These are phyloP conservation scores for Marasmius oreades DNA, from an alignment of 1,284 basidiomycete species.

Conservation along the genomic window DNA sequence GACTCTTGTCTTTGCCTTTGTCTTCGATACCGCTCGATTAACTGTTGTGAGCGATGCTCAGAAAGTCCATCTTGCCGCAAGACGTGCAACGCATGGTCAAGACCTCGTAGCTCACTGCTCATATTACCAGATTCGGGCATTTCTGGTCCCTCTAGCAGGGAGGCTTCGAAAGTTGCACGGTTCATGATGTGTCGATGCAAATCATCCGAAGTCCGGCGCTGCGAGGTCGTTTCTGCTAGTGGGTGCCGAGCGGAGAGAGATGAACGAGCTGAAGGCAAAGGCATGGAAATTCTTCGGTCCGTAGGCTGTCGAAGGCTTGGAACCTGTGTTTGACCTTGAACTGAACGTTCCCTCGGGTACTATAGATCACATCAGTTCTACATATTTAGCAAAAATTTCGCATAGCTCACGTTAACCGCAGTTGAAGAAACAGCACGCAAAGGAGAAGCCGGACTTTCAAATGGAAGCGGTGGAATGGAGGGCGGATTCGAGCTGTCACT, in stretches of 20 bases:
- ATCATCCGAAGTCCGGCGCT: slow-evolving; percentile 4
- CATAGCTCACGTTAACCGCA: neutral
- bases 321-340: neutral
- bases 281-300: slow-evolving; percentile 1
- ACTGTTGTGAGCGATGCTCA: slow-evolving; percentile 17
- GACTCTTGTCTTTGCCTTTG: slow-evolving; percentile 11
- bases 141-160: slow-evolving; percentile 1
- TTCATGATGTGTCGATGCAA: slow-evolving; percentile 8
- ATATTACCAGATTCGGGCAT: neutral
- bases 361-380: too few relatives aligned
- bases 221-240: neutral
- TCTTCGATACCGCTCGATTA: slow-evolving; percentile 18
- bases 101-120: slow-evolving; percentile 12
- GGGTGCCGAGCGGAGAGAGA: neutral
- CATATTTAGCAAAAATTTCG: neutral
- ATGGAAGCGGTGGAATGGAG: slow-evolving; percentile 20
- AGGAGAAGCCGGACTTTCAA: slow-evolving; percentile 12
- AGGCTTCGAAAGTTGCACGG: slow-evolving; percentile 6
- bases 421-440: neutral
- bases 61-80: slow-evolving; percentile 21
- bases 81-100: slow-evolving; percentile 19
- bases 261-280: neutral
- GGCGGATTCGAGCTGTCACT: slow-evolving; percentile 15
- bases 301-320: neutral
- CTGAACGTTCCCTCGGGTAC: neutral